These are phyloP conservation scores for Cyanodermella asteris DNA, from an alignment of 2,329 filamentous ascomycete genomes.

Conservation along the genomic window DNA sequence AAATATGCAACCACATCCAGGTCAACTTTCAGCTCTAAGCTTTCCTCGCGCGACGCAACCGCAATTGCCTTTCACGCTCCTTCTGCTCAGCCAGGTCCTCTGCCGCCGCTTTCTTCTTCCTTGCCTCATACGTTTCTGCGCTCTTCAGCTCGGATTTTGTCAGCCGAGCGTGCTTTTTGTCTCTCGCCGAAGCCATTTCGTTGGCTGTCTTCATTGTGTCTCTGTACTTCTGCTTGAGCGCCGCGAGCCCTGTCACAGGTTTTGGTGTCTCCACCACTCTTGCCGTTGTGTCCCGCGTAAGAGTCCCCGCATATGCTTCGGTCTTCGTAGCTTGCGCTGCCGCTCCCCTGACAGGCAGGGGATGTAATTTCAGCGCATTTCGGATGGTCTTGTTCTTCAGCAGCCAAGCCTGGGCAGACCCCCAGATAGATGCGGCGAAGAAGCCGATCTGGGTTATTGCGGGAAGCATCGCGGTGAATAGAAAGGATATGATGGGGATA, in stretches of 20 bases:
- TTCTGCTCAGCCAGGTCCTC: conserved; percentile 8
- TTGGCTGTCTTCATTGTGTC: conserved; percentile 1
- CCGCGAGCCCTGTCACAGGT: neutral
- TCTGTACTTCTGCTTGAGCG: conserved; percentile 1
- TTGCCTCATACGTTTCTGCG: conserved; percentile 8
- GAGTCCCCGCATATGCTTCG: conserved; percentile 15
- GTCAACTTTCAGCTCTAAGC: too few relatives aligned
- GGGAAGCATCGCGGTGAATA: conserved; percentile 33
- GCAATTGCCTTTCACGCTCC: conserved; percentile 9
- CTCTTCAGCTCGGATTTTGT: conserved; percentile 5
- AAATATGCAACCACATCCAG: too few relatives aligned
- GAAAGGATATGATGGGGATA: conserved; percentile 30
- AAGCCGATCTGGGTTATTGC: conserved; percentile 43
- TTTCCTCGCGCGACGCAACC: too few relatives aligned
- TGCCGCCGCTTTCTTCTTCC: conserved; percentile 3
- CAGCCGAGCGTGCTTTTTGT: conserved; percentile 1
- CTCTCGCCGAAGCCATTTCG: neutral
- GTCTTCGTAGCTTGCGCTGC: too few relatives aligned
- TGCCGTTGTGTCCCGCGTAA: conserved; percentile 12
- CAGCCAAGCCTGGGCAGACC: conserved; percentile 21
- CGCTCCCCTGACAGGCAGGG: too few relatives aligned
- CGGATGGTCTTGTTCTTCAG: conserved; percentile 18
- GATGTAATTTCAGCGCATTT: conserved; percentile 16
- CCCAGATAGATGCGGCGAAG: conserved; percentile 19
- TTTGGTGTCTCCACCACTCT: neutral